Conservation (phyloP, 2,329 filamentous ascomycete species). For the Tolypocladium cylindrosporum region DNA sequence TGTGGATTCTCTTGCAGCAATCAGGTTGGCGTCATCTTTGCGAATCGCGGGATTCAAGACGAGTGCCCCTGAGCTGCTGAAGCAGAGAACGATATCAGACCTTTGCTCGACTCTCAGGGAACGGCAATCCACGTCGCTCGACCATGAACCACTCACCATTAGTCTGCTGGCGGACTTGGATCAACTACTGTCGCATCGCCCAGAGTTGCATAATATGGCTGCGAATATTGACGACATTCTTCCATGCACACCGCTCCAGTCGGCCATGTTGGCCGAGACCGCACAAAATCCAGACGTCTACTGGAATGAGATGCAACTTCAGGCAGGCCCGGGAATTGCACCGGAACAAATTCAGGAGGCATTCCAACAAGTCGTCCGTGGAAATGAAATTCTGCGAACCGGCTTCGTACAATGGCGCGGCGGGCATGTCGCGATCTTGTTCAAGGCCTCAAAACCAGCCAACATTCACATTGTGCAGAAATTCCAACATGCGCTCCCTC, state of each 20-base stretch:
- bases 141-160: neutral
- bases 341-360: conserved; percentile 33
- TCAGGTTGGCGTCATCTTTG: conserved; percentile 50
- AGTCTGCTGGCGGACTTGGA: conserved; percentile 10
- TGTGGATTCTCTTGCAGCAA: conserved; percentile 49
- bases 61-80: conserved; percentile 52
- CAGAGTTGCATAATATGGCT: conserved; percentile 7
- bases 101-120: conserved; percentile 8
- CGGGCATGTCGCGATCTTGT: conserved; percentile 40
- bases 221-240: conserved; percentile 31
- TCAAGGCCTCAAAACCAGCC: conserved; percentile 35
- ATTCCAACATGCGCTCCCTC: conserved; percentile 26
- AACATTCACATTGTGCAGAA: conserved; percentile 32
- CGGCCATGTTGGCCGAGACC: conserved; percentile 74
- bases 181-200: conserved; percentile 8
- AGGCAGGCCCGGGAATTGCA: conserved; percentile 30
- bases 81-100: conserved; percentile 33
- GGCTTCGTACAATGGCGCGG: conserved; percentile 53
- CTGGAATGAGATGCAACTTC: conserved; percentile 66
- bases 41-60: conserved; percentile 44
- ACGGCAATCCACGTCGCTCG: neutral
- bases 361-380: conserved; percentile 36
- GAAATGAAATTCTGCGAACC: conserved; percentile 61
- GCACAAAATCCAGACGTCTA: conserved; percentile 50
- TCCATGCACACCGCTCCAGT: conserved; percentile 64